Base-by-base conservation (phyloP, 2,329 filamentous ascomycete genomes). In the Chalara sp. region DNA sequence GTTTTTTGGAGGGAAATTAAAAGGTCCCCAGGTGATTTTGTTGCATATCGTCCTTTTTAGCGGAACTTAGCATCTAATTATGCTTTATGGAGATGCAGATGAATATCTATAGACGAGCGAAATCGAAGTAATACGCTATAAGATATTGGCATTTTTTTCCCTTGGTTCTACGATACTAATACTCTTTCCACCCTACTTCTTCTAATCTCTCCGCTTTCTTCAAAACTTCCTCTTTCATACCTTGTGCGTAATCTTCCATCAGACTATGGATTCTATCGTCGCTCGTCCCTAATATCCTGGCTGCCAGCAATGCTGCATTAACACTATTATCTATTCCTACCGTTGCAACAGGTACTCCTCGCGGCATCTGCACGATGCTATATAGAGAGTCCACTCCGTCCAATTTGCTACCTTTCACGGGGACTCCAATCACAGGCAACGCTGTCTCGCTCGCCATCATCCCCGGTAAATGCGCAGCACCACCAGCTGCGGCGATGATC, bases 291-390 rank as follows among this genome's bases (percentile, higher is more conserved):
- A 90, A 66, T 33, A 89, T 85, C 13, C 84, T 73, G 21, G 84
- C 76, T 0, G 86, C 86, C n/a, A 89, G 69, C 13, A 89, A 72
- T 0, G 81, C 86, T 0, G 87, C 87, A 61, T 90, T 91, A 50
- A 85, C 85, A 29, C 83, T 86, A 69, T 90, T 90, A 68, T 89
- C 88, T 66, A 90, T 89, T 8, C 81, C 86, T 4, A 91, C 85
- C 0, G 86, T 89, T 5, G 86, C 86, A 11, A 84, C 83, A 7
- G 87, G 87, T 46, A 84, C 79, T 10, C 86, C 86, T 61, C 78
- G 64, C 6, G 86, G 86, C 86, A 90, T 89, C 64, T 89, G 85
- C 4, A 88, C 84, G 56, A 89, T 89, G 60, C 81, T 86, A 49
- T 85, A 71, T 49, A 90, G 68, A 54, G 80, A 84, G 63, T 90